Evolutionary conservation across 352 stramenopile genomes (phyloP), one percentile per base, ranked within the genome.

Genomic region (Phytophthora pseudosyringae): DNA sequence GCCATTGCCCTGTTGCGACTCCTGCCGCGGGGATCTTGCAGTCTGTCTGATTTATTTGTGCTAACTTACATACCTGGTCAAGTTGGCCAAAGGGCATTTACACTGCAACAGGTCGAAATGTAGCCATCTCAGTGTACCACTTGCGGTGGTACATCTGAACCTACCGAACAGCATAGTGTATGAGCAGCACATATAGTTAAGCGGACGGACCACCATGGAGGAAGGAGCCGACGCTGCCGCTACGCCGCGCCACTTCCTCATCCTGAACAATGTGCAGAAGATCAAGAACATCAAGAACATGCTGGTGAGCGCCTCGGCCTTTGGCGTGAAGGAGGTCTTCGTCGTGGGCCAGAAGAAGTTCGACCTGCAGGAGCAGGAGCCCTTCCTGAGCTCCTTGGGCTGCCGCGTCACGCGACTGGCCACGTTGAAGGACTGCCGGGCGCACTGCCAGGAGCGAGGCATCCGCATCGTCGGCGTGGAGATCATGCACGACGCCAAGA

Each of bases 191-290:
- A 38, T 13, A 6, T 15, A 12, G 4, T 8, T 43, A 39, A 6
- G 10, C 13, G 29, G 11, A n/a, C 13, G 5, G 15, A 51, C 11
- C n/a, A 36, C 43, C 3, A 49, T 7, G 16, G 49, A 2, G 25
- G 47, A 38, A 31, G 31, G 9, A 12, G 29, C 28, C n/a, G n/a
- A n/a, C n/a, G n/a, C n/a, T n/a, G n/a, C n/a, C 8, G 35, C 50
- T 32, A 10, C 47, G 0, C 64, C 69, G 18, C 44, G 59, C 10
- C 75, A 90, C 40, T 95, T 91, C 66, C 73, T 98, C 31, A 96
- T 98, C 39, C 76, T 98, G 28, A 96, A 92, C 75, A 98, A 98
- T 74, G 95, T 98, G 44, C 88, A 93, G 67, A 98, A 98, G 76
- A 76, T 68, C 35, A 90, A 91, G 60, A 98, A 98, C 71, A 83